Percentiles rank a stretch among this genome's conserved stretches.
Conservation (phyloP, 2,329 filamentous ascomycete genomes). For the Golovinomyces cichoracearum region DNA sequence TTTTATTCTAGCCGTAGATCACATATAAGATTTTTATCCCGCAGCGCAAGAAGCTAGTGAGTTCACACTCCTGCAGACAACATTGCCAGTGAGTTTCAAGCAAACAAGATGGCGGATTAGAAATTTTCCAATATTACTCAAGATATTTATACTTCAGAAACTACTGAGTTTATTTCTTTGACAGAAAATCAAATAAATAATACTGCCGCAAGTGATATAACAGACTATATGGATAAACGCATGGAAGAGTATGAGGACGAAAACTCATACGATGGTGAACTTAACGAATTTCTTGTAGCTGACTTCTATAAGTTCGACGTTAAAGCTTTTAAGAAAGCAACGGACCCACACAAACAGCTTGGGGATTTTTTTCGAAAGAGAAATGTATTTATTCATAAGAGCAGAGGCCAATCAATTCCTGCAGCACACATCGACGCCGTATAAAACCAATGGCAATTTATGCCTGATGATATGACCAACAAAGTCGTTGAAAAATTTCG, state of each 20-base stretch:
- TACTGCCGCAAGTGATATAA: neutral
- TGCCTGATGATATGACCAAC: neutral
- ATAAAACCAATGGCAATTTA: neutral
- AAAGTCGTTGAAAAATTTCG: neutral
- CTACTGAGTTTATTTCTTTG: neutral
- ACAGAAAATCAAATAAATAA: neutral
- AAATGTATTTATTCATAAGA: neutral
- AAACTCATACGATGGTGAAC: neutral
- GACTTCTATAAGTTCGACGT: neutral
- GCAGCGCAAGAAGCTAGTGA: neutral
- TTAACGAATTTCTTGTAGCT: neutral
- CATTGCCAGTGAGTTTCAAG: neutral
- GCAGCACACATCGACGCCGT: neutral
- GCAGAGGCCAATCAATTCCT: neutral
- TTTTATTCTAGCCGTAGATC: neutral
- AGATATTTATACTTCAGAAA: neutral
- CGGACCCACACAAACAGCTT: neutral
- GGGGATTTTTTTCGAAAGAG: neutral
- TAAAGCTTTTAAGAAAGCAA: neutral
- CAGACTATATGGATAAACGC: neutral
- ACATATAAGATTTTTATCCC: neutral
- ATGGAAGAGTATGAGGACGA: neutral
- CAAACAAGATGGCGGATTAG: neutral
- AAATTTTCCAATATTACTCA: neutral
- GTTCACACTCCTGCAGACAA: neutral